Percentiles rank a stretch among this genome's conserved stretches.
These are phyloP conservation scores for Dothideomycetes sp. DNA, from an alignment of 2,329 filamentous ascomycete species.

Conservation along the genomic window DNA sequence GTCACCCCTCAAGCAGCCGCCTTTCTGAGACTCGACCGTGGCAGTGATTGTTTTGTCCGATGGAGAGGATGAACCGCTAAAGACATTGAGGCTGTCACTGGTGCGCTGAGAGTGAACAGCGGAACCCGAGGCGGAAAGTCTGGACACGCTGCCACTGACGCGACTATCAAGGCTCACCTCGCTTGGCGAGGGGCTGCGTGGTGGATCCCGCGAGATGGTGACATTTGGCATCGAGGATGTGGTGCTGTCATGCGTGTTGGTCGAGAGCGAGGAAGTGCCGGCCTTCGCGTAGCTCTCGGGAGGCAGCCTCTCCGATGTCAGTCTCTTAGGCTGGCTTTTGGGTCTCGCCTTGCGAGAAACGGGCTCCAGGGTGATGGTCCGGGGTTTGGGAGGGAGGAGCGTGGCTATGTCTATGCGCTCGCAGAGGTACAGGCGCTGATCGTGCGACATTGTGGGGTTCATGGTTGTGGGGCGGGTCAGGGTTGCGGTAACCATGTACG, in stretches of 20 bases:
- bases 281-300: conserved; percentile 5
- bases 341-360: conserved; percentile 60
- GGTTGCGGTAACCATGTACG: conserved; percentile 83
- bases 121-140: conserved; percentile 28
- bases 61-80: conserved; percentile 41
- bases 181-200: conserved; percentile 34
- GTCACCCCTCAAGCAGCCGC: conserved; percentile 79
- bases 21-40: conserved; percentile 69
- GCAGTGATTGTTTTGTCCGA: conserved; percentile 74
- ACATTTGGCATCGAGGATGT: conserved; percentile 17
- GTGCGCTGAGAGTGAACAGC: conserved; percentile 28
- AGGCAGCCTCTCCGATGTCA: conserved; percentile 16
- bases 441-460: conserved; percentile 65
- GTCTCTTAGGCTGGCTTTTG: conserved; percentile 38
- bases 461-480: conserved; percentile 83
- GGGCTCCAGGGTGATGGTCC: conserved; percentile 78
- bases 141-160: conserved; percentile 52
- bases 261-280: conserved; percentile 5
- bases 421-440: conserved; percentile 66
- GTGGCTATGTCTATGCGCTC: conserved; percentile 78
- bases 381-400: conserved; percentile 61
- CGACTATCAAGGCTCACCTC: conserved; percentile 37
- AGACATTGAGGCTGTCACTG: conserved; percentile 37
- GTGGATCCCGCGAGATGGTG: conserved; percentile 19
- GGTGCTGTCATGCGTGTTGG: conserved; percentile 13